Base-by-base conservation (phyloP, 2,329 filamentous ascomycete species). In the Neonectria punicea region DNA sequence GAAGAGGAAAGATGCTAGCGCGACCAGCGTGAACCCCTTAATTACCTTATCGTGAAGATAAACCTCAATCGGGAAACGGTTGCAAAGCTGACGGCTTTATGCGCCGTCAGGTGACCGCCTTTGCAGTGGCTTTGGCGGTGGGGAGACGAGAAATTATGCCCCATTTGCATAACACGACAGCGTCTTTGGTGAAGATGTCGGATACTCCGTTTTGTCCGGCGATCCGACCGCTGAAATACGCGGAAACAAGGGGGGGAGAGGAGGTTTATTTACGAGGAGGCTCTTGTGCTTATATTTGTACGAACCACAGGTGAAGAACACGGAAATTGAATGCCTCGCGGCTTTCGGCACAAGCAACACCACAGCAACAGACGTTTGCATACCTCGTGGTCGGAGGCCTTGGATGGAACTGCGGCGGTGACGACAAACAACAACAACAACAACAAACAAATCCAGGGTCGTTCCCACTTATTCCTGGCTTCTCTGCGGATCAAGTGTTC, bases 31-130 rank as follows among this genome's bases (percentile, higher is more conserved):
- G 56, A 53, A 57, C 61, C 61, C 61, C 58, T 64, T 59, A 64
- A 64, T 64, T 64, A 59, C 18, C 61, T 63, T 63, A 64, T 60
- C 61, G 61, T 58, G 53, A 56, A 63, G 57, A 47, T 58, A 58
- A 58, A 41, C 30, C 61, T 57, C 50, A 47, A 63, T 63, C 20
- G 43, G 55, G 61, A 51, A 50, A 30, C 28, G 39, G 55, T 34
- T 41, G 22, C 25, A 41, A 56, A 53, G 36, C 36, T 20, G 46
- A 22, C 36, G 39, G 60, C 14, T 49, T 63, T 47, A 43, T 53
- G 46, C 9, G 30, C 30, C 53, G 54, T 34, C 61, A 47, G 28
- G 51, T 58, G 50, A 53, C 43, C 44, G 51, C 32, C 34, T 51
- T 18, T 18, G 5, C 28, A 16, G 36, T 39, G 36, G 36, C 36